Percentiles rank a stretch among this genome's conserved stretches.
Evolutionary conservation across 2,329 filamentous ascomycete species (phyloP).

Genomic region (Diaporthe sp.): DNA sequence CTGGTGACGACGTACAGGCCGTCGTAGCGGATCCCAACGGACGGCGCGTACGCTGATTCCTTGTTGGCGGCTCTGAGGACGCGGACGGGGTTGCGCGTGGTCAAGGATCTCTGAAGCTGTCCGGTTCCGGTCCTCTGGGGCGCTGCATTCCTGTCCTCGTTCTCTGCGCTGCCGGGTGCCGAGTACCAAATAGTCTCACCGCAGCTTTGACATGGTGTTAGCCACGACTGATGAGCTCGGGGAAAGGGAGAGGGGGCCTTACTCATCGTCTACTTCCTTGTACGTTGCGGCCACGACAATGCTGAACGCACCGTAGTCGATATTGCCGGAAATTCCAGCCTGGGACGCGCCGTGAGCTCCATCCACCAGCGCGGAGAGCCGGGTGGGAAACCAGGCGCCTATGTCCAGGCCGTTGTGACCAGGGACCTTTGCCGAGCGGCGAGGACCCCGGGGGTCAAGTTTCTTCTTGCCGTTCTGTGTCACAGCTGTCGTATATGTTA

Average conservation of each 20-base stretch:
- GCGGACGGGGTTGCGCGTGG: slow-evolving; percentile 38
- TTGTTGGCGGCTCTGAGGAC: slow-evolving; percentile 43
- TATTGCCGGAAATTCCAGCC: slow-evolving; percentile 62
- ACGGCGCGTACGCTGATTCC: slow-evolving; percentile 35
- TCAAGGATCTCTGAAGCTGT: slow-evolving; percentile 37
- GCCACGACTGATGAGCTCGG: neutral
- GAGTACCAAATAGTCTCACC: slow-evolving; percentile 43
- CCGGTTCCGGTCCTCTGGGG: slow-evolving; percentile 33
- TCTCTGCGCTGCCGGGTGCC: slow-evolving; percentile 39
- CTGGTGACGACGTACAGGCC: slow-evolving; percentile 45
- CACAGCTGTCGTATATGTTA: neutral
- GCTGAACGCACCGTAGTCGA: slow-evolving; percentile 59
- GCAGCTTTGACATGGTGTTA: neutral
- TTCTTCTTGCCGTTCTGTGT: neutral
- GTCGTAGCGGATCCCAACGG: slow-evolving; percentile 48
- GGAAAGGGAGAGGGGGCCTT: neutral
- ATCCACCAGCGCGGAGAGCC: slow-evolving; percentile 59
- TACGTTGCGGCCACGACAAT: slow-evolving; percentile 59
- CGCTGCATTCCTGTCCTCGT: slow-evolving; percentile 17
- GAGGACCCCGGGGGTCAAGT: slow-evolving; percentile 34
- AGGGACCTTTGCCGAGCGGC: slow-evolving; percentile 36
- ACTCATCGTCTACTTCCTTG: slow-evolving; percentile 41
- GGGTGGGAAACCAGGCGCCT: slow-evolving; percentile 64
- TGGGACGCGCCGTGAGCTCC: slow-evolving; percentile 62
- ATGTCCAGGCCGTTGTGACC: slow-evolving; percentile 47